Evolutionary conservation across 2,329 filamentous ascomycete genomes (phyloP).

Genomic region (Fusarium goolgardi): DNA sequence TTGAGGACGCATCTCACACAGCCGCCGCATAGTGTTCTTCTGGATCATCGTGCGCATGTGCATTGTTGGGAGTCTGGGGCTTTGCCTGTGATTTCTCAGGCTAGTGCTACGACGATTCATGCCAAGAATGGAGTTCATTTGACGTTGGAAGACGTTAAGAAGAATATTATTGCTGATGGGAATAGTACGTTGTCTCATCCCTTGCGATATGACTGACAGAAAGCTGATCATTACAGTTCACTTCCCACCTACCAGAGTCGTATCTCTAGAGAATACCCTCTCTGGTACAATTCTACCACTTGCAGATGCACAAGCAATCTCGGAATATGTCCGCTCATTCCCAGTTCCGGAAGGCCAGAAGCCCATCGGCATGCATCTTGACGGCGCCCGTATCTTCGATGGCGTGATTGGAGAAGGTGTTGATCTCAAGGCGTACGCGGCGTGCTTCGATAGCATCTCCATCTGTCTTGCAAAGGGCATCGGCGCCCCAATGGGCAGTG

Average conservation of each 20-base stretch:
- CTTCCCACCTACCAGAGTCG: constrained; percentile 78
- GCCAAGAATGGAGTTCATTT: constrained; percentile 77
- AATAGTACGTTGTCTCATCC: constrained; percentile 36
- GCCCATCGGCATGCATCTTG: constrained; percentile 75
- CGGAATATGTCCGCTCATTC: constrained; percentile 69
- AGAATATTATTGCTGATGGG: constrained; percentile 44
- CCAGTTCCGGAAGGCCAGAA: constrained; percentile 51
- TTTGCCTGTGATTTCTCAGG: constrained; percentile 75
- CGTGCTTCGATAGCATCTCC: constrained; percentile 76
- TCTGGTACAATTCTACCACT: constrained; percentile 81
- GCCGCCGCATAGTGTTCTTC: constrained; percentile 45
- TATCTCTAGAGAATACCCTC: constrained; percentile 84
- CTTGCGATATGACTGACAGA: not conserved
- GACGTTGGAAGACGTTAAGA: constrained; percentile 77
- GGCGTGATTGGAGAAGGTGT: constrained; percentile 75
- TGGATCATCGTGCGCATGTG: constrained; percentile 79
- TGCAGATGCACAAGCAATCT: constrained; percentile 73
- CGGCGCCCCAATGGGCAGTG: constrained; percentile 80
- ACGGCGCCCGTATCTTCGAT: constrained; percentile 82
- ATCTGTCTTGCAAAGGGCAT: constrained; percentile 83
- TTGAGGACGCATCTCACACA: constrained; percentile 47
- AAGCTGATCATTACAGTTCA: constrained; percentile 71
- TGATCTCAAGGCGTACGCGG: constrained; percentile 71
- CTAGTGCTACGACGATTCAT: constrained; percentile 71
- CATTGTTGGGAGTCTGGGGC: constrained; percentile 72